These are phyloP conservation scores for Blastobotrys peoriensis DNA, from an alignment of 805 yeast genomes.

Conservation along the genomic window DNA sequence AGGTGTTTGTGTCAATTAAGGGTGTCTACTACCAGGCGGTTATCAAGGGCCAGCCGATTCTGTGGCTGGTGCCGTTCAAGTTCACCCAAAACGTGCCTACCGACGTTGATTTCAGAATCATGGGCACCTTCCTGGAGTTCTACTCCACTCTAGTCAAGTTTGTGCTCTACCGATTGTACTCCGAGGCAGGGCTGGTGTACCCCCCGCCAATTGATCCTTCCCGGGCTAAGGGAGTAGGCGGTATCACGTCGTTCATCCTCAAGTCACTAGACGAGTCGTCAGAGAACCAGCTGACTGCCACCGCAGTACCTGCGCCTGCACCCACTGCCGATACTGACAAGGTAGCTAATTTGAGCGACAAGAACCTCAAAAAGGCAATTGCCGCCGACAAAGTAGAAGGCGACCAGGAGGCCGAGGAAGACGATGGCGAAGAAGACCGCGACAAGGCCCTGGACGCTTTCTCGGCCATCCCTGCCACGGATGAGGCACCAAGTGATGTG, in stretches of 20 bases:
- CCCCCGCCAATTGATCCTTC: slow-evolving; percentile 79
- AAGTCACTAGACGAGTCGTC: slow-evolving; percentile 38
- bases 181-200: slow-evolving; percentile 77
- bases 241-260: slow-evolving; percentile 75
- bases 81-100: slow-evolving; percentile 93
- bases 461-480: slow-evolving; percentile 45
- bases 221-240: slow-evolving; percentile 82
- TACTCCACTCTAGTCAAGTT: slow-evolving; percentile 89
- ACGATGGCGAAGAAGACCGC: slow-evolving; percentile 30
- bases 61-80: slow-evolving; percentile 96
- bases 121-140: slow-evolving; percentile 94
- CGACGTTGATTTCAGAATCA: slow-evolving; percentile 92
- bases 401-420: slow-evolving; percentile 25
- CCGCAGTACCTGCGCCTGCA: background rate
- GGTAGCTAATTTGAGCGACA: slow-evolving; percentile 36
- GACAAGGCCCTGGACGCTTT: slow-evolving; percentile 63
- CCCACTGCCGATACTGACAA: slow-evolving; percentile 55
- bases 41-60: slow-evolving; percentile 83
- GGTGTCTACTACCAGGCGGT: slow-evolving; percentile 94
- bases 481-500: slow-evolving; percentile 40
- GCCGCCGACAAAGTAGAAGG: slow-evolving; percentile 34
- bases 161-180: slow-evolving; percentile 76
- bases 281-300: slow-evolving; percentile 4
- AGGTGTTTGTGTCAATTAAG: slow-evolving; percentile 92
- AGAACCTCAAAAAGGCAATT: slow-evolving; percentile 31